Evolutionary conservation across 768 basidiomycete species (phyloP).

Genomic region (Serendipita sp.): DNA sequence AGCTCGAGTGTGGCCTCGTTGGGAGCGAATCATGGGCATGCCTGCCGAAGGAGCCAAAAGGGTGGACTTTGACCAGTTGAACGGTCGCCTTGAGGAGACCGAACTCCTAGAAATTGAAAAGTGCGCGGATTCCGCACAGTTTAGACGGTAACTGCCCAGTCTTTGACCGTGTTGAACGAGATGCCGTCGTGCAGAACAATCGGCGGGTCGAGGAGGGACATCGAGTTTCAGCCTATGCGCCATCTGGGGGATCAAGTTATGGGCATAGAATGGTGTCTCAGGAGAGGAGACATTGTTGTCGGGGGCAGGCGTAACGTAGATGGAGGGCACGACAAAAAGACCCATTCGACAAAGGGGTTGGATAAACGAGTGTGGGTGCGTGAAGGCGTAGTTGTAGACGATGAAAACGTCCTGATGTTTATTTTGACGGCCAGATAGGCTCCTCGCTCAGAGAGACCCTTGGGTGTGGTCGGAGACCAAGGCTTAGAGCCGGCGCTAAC

Average conservation of each 20-base stretch:
- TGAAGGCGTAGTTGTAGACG: neutral
- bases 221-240: neutral
- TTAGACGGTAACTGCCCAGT: neutral
- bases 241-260: neutral
- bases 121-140: neutral
- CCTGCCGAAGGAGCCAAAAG: neutral
- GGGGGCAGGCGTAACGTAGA: neutral
- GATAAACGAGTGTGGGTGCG: neutral
- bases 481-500: neutral
- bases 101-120: neutral
- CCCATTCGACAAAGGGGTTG: neutral
- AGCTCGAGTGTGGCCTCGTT: neutral
- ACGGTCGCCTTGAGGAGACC: neutral
- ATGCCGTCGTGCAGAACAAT: neutral
- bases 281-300: neutral
- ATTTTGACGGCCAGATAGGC: neutral
- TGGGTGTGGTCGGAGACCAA: neutral
- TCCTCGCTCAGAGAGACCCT: neutral
- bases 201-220: neutral
- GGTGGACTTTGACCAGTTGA: constrained; percentile 1
- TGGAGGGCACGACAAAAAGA: neutral
- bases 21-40: neutral
- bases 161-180: constrained; percentile 1
- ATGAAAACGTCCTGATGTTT: neutral
- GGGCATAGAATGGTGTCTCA: neutral